Evolutionary conservation across 164 flowering plant species (phyloP).

Genomic region (Nymphaea thermarum): DNA sequence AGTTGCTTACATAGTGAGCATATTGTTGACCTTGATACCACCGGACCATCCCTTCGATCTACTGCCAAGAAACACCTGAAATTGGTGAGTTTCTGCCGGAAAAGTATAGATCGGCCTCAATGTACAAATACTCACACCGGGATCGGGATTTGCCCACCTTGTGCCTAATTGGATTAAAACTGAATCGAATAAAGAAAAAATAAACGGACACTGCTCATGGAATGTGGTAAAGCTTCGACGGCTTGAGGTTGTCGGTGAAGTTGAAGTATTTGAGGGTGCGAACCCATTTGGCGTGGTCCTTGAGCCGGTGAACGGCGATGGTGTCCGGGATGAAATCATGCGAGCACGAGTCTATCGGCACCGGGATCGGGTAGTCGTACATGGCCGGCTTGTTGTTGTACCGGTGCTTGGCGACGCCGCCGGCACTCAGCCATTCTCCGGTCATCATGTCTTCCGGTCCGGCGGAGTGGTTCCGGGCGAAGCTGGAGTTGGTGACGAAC

Average conservation of each 20-base stretch:
- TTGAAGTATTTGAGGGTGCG: constrained; percentile 52
- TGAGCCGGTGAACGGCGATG: constrained; percentile 56
- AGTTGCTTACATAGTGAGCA: too few relatives aligned
- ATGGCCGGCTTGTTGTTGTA: constrained; percentile 68
- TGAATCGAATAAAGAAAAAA: not conserved
- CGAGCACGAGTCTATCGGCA: constrained; percentile 28
- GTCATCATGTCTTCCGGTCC: constrained; percentile 76
- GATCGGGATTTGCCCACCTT: too few relatives aligned
- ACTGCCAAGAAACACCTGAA: too few relatives aligned
- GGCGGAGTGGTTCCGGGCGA: constrained; percentile 35
- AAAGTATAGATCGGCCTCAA: too few relatives aligned
- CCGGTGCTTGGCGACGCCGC: constrained; percentile 50
- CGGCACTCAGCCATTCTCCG: constrained; percentile 58
- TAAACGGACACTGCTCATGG: constrained; percentile 13
- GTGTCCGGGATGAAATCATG: constrained; percentile 81
- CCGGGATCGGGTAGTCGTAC: constrained; percentile 58
- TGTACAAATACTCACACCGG: too few relatives aligned
- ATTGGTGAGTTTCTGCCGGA: too few relatives aligned
- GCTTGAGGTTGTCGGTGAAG: constrained; percentile 44
- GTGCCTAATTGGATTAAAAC: too few relatives aligned
- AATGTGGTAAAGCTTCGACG: constrained; percentile 67
- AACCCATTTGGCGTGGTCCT: constrained; percentile 61
- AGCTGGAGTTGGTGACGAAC: constrained; percentile 48
- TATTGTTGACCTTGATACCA: too few relatives aligned
- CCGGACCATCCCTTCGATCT: too few relatives aligned